Evolutionary conservation across 1,284 basidiomycete species (phyloP).

Genomic region (Bjerkandera adusta): DNA sequence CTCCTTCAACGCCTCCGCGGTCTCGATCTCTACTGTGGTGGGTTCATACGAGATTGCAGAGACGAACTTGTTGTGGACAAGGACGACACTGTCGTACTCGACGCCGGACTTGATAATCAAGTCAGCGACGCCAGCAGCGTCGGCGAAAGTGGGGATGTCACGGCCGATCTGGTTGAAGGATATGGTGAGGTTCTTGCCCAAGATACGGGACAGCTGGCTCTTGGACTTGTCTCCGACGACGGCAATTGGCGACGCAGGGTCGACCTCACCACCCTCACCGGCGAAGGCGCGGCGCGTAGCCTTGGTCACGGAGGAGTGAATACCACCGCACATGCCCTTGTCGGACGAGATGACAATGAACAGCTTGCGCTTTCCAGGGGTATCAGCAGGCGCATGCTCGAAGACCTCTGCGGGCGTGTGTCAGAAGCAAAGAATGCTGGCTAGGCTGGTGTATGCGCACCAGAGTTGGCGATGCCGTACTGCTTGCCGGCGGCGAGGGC

Average conservation of each 20-base stretch:
- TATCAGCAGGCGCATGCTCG: conserved; percentile 65
- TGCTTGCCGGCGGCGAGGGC: conserved; percentile 94
- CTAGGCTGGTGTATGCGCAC: conserved; percentile 45
- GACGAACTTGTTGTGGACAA: conserved; percentile 96
- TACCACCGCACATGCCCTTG: conserved; percentile 99
- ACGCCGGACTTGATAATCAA: conserved; percentile 84
- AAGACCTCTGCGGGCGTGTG: conserved; percentile 68
- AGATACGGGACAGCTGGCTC: conserved; percentile 78
- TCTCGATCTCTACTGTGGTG: conserved; percentile 73
- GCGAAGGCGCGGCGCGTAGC: conserved; percentile 71
- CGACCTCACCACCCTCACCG: conserved; percentile 50
- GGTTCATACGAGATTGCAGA: conserved; percentile 94
- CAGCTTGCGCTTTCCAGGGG: conserved; percentile 70
- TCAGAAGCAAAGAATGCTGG: background rate
- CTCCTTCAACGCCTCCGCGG: conserved; percentile 76
- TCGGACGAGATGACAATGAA: conserved; percentile 96
- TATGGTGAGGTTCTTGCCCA: conserved; percentile 72
- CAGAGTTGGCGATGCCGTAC: conserved; percentile 93
- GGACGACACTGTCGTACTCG: conserved; percentile 85
- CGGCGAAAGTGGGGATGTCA: conserved; percentile 95
- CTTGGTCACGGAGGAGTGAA: conserved; percentile 97
- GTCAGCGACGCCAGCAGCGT: conserved; percentile 93
- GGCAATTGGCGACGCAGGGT: conserved; percentile 71
- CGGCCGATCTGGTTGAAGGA: conserved; percentile 98
- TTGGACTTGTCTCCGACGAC: conserved; percentile 98